Evolutionary conservation across 148 eudicot species (phyloP).

Genomic region (Chenopodium formosanum): DNA sequence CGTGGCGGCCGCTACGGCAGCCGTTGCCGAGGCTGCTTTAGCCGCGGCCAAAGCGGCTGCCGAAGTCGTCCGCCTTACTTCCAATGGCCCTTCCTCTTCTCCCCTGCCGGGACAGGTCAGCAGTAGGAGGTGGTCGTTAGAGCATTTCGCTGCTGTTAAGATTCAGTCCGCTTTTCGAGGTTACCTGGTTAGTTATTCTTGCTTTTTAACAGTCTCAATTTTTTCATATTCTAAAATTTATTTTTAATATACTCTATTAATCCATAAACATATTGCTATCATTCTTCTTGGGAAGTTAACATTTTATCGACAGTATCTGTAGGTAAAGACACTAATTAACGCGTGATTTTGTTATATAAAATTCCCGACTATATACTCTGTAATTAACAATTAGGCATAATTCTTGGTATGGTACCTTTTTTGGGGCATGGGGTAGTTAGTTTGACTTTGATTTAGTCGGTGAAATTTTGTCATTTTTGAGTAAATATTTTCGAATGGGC

Average conservation of each 20-base stretch:
- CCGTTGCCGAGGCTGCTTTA: conserved; percentile 86
- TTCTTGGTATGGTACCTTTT: neutral
- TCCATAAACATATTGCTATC: no score
- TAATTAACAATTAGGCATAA: neutral
- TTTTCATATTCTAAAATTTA: neutral
- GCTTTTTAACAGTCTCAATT: neutral
- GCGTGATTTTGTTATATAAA: no score
- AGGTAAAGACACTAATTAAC: no score
- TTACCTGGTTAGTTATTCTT: conserved; percentile 62
- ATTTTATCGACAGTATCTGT: no score
- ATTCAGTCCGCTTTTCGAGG: conserved; percentile 95
- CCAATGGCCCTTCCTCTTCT: conserved; percentile 10
- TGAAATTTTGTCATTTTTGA: conserved; percentile 27
- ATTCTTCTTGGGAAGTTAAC: no score
- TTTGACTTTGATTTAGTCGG: conserved; percentile 29
- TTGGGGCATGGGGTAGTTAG: neutral
- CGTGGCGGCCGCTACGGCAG: conserved; percentile 90
- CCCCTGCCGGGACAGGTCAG: conserved; percentile 24
- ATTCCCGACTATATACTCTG: no score
- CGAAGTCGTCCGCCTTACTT: conserved; percentile 77
- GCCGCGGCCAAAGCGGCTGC: conserved; percentile 95
- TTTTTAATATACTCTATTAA: no score
- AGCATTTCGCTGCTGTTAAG: conserved; percentile 62
- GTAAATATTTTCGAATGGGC: conserved; percentile 18
- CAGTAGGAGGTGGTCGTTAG: conserved; percentile 37